These are phyloP conservation scores for Oehlia diaphana DNA, from an alignment of 192 early-diverging fungal genomes.

Conservation along the genomic window DNA sequence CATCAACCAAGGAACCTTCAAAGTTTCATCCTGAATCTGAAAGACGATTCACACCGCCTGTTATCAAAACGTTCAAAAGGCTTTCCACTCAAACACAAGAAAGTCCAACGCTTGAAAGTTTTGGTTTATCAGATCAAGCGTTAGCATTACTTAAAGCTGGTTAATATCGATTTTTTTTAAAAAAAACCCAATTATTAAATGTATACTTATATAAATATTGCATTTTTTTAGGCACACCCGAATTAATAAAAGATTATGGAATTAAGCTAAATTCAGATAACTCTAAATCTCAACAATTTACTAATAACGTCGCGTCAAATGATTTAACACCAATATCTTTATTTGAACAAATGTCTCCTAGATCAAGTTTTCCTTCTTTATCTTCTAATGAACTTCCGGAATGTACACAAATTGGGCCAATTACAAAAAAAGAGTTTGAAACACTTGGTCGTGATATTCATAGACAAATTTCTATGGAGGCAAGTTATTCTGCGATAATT, in stretches of 20 bases:
- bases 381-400: not conserved
- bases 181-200: not conserved
- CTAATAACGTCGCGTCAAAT: not conserved
- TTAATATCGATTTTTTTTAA: not conserved
- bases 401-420: not conserved
- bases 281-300: not conserved
- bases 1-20: not conserved
- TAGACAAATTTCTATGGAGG: not conserved
- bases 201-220: not conserved
- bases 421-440: not conserved
- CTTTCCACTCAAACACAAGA: conserved; percentile 5
- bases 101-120: conserved; percentile 11
- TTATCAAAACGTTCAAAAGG: not conserved
- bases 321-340: not conserved
- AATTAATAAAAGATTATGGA: not conserved
- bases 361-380: not conserved
- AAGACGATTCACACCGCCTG: not conserved
- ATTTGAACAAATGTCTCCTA: not conserved
- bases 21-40: not conserved
- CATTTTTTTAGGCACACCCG: not conserved
- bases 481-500: not conserved
- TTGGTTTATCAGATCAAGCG: not conserved
- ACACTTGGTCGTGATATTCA: not conserved
- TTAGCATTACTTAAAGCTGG: conserved; percentile 2
- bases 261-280: not conserved